phyloP scores from a whole-genome alignment of 2,329 filamentous ascomycete species.

The Botryotinia narcissicola region DNA sequence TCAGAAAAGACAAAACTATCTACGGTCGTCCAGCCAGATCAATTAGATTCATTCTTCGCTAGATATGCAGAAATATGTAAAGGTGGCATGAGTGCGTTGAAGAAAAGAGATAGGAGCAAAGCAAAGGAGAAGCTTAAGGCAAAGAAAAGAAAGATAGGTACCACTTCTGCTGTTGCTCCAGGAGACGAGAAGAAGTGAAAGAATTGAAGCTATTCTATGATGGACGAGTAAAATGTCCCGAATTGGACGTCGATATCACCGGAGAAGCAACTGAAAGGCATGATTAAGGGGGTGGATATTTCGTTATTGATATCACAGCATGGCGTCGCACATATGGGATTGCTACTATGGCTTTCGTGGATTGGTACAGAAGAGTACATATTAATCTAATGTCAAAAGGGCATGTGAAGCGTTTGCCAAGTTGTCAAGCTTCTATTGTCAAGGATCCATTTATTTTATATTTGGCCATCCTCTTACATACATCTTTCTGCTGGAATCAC shows the following conservation, averaged over 20 bases:
- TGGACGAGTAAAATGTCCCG: not conserved
- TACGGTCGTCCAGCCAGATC: constrained; percentile 74
- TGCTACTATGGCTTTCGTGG: not conserved
- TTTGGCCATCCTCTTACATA: not conserved
- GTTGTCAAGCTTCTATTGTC: not conserved
- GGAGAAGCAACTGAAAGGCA: not conserved
- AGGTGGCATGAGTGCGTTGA: constrained; percentile 80
- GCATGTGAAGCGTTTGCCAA: not conserved
- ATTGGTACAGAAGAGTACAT: constrained; percentile 8
- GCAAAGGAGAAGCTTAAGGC: constrained; percentile 76
- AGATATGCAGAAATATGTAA: constrained; percentile 91
- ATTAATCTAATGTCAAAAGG: not conserved
- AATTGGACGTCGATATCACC: not conserved
- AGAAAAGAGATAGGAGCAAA: constrained; percentile 90
- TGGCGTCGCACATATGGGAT: not conserved
- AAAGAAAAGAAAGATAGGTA: constrained; percentile 49
- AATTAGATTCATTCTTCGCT: constrained; percentile 76
- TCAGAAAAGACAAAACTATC: constrained; percentile 66
- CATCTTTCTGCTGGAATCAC: not conserved
- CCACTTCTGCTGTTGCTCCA: not conserved
- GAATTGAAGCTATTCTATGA: constrained; percentile 20
- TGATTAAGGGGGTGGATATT: not conserved
- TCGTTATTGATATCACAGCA: not conserved
- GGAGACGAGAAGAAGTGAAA: constrained; percentile 29
- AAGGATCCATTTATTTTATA: not conserved